Conservation (phyloP, 768 basidiomycete species). For the Cystobasidium ongulense region DNA sequence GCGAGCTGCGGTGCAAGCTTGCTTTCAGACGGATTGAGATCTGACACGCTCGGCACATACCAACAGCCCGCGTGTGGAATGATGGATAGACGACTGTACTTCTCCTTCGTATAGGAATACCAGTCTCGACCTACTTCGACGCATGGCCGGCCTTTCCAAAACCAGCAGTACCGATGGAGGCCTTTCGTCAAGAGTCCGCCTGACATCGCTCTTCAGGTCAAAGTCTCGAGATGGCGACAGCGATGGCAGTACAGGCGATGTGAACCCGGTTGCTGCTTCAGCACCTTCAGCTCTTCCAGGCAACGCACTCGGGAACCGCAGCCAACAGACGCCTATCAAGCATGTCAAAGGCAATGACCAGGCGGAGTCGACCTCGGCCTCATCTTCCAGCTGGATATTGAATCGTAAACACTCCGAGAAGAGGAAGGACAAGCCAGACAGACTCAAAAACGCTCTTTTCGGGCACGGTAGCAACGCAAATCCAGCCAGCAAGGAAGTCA, state of each 20-base stretch:
- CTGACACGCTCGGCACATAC: too few species aligned
- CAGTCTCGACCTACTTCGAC: too few species aligned
- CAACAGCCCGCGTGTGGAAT: too few species aligned
- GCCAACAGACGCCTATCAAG: not conserved
- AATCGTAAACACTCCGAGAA: not conserved
- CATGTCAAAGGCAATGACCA: not conserved
- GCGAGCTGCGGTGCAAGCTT: too few species aligned
- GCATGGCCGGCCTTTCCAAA: not conserved
- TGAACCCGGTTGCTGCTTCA: not conserved
- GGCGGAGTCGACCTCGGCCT: not conserved
- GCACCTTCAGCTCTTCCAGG: not conserved
- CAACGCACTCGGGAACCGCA: not conserved
- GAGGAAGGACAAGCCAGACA: conserved; percentile 1
- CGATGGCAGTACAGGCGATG: not conserved
- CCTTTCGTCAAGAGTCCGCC: not conserved
- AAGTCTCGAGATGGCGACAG: not conserved
- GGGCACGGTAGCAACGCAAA: not conserved
- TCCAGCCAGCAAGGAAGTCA: conserved; percentile 1
- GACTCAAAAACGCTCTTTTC: not conserved
- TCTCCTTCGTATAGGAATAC: too few species aligned
- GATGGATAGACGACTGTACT: too few species aligned
- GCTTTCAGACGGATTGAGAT: too few species aligned
- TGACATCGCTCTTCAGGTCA: not conserved
- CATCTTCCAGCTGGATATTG: not conserved
- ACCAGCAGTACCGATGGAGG: not conserved